Percentiles rank a stretch among this genome's conserved stretches.
These are phyloP conservation scores for Astragalus membranaceus DNA, from an alignment of 306 rosid species.

Conservation along the genomic window DNA sequence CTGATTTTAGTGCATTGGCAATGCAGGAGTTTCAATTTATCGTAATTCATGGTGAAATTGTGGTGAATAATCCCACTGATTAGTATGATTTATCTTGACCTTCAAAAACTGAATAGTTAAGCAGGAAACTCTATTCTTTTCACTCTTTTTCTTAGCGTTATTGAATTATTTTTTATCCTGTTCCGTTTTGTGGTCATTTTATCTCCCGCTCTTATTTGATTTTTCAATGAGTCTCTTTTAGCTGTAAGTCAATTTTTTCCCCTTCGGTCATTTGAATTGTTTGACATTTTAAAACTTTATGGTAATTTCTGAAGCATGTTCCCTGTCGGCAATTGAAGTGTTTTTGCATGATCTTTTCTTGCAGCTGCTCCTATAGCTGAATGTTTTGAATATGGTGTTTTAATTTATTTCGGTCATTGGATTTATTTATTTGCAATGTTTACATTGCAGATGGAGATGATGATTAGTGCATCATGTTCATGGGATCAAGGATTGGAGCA, in stretches of 20 bases:
- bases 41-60: background rate
- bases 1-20: background rate
- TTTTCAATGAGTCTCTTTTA: background rate
- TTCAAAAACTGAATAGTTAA: background rate
- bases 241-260: background rate
- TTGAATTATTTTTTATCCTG: background rate
- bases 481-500: conserved; percentile 11
- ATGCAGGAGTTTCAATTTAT: background rate
- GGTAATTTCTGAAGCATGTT: background rate
- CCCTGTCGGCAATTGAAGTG: background rate
- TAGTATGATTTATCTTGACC: background rate
- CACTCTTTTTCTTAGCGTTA: background rate
- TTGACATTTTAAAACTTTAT: conserved; percentile 3
- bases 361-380: background rate
- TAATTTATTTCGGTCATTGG: background rate
- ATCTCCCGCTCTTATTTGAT: background rate
- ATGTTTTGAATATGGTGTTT: conserved; percentile 4
- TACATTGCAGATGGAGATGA: conserved; percentile 58
- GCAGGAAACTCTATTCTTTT: background rate
- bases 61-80: background rate
- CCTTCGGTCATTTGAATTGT: background rate
- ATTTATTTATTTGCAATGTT: conserved; percentile 14
- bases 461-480: conserved; percentile 17
- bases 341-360: conserved; percentile 6
- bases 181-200: background rate